Evolutionary conservation across 2,329 filamentous ascomycete genomes (phyloP).

Genomic region (Diaporthe aspalathi): DNA sequence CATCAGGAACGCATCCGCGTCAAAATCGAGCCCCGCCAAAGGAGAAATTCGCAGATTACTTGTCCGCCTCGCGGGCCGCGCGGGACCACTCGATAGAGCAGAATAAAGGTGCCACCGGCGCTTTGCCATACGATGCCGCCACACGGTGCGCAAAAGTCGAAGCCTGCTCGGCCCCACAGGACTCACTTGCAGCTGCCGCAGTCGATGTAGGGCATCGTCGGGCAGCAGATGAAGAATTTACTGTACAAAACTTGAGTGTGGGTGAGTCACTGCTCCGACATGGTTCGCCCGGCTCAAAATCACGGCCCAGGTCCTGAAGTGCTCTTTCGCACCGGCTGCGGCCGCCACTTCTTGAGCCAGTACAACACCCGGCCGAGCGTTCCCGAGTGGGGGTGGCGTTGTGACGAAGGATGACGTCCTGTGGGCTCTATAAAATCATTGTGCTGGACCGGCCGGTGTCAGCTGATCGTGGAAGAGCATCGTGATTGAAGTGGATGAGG

Average conservation of each 20-base stretch:
- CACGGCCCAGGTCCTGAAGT: neutral
- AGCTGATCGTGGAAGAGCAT: neutral
- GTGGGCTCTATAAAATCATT: neutral
- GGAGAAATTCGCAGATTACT: neutral
- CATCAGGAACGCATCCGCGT: neutral
- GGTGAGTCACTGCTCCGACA: neutral
- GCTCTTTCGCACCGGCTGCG: neutral
- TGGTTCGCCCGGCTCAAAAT: too few relatives aligned
- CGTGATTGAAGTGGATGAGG: neutral
- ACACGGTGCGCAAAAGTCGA: too few relatives aligned
- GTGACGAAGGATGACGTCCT: neutral
- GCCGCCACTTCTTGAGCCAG: neutral
- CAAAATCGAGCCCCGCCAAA: neutral
- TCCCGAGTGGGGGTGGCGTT: neutral
- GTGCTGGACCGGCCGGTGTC: neutral
- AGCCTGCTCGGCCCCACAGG: neutral
- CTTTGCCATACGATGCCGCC: too few relatives aligned
- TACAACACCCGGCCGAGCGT: accelerated
- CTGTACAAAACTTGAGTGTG: neutral
- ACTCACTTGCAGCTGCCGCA: neutral
- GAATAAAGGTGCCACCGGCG: neutral
- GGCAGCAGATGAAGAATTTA: neutral
- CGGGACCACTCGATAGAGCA: neutral
- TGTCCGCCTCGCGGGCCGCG: neutral
- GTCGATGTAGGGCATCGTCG: neutral